Base-by-base conservation (phyloP, 192 early-diverging fungal genomes). In the Helicostylum pulchrum region DNA sequence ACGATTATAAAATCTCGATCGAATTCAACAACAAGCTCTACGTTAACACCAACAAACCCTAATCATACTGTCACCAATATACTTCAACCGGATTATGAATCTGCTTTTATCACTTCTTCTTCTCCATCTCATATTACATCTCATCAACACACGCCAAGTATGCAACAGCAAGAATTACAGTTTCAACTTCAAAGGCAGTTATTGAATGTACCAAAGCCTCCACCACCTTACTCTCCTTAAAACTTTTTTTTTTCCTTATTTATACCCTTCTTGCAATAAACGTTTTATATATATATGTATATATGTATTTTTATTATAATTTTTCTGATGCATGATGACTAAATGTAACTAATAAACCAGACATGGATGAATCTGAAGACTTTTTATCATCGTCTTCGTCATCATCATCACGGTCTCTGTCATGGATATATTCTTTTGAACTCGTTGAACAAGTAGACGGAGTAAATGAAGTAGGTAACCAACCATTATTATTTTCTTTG, bases 211-310 rank as follows among this genome's bases (percentile, higher is more conserved):
- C 32, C 47, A 21, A 26, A 26, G 26, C 61, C 61, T 20, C 61
- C 61, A 20, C 56, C 56, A 3, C 61, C 61, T 23, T 62, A 62
- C 34, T 19, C 47, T 32, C 61, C 61, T 34, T 62, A 50, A 51
- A 19, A 26, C 26, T 26, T 2, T 26, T n/a, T 42, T 57, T 15
- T 55, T 14, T 55, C 44, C 12, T 32, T n/a, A 7, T 34, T n/a
- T 32, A 47, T 20, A 10, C 47, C 19, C 17, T 36, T 36, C 21
- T n/a, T 61, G 46, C 14, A 42, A 43, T 60, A 60, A 60, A 60
- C 21, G n/a, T n/a, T n/a, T n/a, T n/a, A n/a, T n/a, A n/a, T n/a
- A n/a, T n/a, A n/a, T n/a, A n/a, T n/a, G n/a, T n/a, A n/a, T n/a
- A n/a, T n/a, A n/a, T n/a, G n/a, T n/a, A n/a, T 47, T 47, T 20